These are phyloP conservation scores for Rhododendron griersonianum DNA, from an alignment of 148 eudicot genomes.

Conservation along the genomic window DNA sequence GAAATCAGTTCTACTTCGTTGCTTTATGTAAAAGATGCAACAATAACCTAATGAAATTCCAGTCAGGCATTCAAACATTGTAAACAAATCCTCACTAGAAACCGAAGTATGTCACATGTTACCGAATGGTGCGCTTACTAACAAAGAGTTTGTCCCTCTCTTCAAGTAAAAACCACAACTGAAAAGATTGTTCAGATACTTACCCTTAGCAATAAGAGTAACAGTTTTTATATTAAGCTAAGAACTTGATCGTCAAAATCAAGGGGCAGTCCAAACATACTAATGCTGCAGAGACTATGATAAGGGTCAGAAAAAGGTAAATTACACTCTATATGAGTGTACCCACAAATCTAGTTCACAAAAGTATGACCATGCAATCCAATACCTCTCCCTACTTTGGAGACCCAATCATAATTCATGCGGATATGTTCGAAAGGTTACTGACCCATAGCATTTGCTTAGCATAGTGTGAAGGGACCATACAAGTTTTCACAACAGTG, in stretches of 20 bases:
- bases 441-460: neutral
- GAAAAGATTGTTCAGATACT: neutral
- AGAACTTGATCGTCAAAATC: neutral
- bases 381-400: neutral
- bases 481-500: neutral
- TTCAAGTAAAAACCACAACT: neutral
- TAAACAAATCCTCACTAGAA: neutral
- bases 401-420: neutral
- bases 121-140: neutral
- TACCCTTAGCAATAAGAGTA: neutral
- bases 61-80: neutral
- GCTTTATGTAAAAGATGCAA: neutral
- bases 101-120: neutral
- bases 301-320: neutral
- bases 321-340: neutral
- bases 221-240: neutral
- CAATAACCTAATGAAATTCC: neutral
- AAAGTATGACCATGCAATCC: neutral
- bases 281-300: neutral
- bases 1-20: neutral
- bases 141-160: neutral
- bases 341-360: neutral
- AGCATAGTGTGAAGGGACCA: neutral
- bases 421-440: neutral
- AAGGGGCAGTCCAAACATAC: neutral